Evolutionary conservation across 495 filamentous ascomycete species (phyloP).

Genomic region (Penicillium flavigenum): DNA sequence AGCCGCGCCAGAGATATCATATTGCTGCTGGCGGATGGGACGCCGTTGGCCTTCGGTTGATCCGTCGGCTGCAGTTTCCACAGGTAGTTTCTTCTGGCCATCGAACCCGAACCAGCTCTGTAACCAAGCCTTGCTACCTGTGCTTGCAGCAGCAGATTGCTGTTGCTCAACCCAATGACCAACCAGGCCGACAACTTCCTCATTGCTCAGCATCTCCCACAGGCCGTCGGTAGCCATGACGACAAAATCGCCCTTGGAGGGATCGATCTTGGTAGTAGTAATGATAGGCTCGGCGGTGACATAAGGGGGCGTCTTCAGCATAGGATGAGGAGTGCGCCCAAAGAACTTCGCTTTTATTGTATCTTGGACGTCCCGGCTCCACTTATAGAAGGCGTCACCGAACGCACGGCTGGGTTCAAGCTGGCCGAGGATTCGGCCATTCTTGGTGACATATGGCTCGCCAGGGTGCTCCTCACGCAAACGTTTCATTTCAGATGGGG

Average conservation of each 20-base stretch:
- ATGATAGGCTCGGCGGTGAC: constrained; percentile 96
- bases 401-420: constrained; percentile 93
- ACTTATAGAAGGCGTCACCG: constrained; percentile 96
- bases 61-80: constrained; percentile 49
- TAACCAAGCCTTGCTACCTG: constrained; percentile 46
- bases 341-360: constrained; percentile 83
- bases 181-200: constrained; percentile 95
- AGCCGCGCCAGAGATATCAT: constrained; percentile 65
- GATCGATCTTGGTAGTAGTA: constrained; percentile 92
- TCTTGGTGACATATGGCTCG: constrained; percentile 77
- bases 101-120: constrained; percentile 51
- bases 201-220: constrained; percentile 99
- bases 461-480: constrained; percentile 82
- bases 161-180: constrained; percentile 93
- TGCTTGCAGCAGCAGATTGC: constrained; percentile 39
- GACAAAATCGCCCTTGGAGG: constrained; percentile 87
- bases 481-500: constrained; percentile 75
- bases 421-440: constrained; percentile 87
- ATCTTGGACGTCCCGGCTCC: constrained; percentile 78
- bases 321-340: constrained; percentile 66
- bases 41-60: constrained; percentile 57
- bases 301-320: constrained; percentile 89
- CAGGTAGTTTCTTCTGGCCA: constrained; percentile 49
- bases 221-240: constrained; percentile 96
- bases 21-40: constrained; percentile 83